Percentiles rank a stretch among this genome's conserved stretches.
phyloP scores from a whole-genome alignment of 108 stramenopile genomes.

The Fragilaria crotonensis region DNA sequence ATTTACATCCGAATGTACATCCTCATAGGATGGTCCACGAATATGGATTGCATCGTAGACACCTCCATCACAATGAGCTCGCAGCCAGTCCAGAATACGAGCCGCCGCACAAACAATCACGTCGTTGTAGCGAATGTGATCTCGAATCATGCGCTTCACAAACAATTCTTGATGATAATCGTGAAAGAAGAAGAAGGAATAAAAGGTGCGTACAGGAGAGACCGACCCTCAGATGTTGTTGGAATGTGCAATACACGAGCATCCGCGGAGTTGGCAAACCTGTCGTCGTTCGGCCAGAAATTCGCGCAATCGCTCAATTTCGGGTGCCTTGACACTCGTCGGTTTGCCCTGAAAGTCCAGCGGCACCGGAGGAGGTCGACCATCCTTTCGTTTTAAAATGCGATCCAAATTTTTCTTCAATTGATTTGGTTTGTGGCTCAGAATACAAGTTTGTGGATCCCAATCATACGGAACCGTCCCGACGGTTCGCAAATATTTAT shows the following conservation, averaged over 20 bases:
- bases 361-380: slow-evolving; percentile 6
- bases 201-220: slow-evolving; percentile 41
- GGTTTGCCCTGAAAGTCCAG: no score
- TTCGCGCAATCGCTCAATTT: slow-evolving; percentile 49
- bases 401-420: background rate
- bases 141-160: slow-evolving; percentile 39
- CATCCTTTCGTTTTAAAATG: background rate
- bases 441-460: slow-evolving; percentile 47
- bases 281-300: slow-evolving; percentile 40
- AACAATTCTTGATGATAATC: slow-evolving; percentile 52
- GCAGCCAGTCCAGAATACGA: no score
- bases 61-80: slow-evolving; percentile 26
- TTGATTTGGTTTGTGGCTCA: background rate
- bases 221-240: slow-evolving; percentile 2
- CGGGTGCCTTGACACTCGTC: slow-evolving; percentile 29
- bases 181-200: slow-evolving; percentile 53
- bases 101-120: slow-evolving; percentile 51
- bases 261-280: slow-evolving; percentile 44
- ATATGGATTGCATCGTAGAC: slow-evolving; percentile 58
- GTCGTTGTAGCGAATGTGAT: slow-evolving; percentile 43
- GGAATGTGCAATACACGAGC: slow-evolving; percentile 32
- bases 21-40: slow-evolving; percentile 4
- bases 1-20: background rate
- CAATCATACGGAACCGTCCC: slow-evolving; percentile 34
- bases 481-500: slow-evolving; percentile 30